Evolutionary conservation across 768 basidiomycete species (phyloP).

Genomic region (Postia placenta): DNA sequence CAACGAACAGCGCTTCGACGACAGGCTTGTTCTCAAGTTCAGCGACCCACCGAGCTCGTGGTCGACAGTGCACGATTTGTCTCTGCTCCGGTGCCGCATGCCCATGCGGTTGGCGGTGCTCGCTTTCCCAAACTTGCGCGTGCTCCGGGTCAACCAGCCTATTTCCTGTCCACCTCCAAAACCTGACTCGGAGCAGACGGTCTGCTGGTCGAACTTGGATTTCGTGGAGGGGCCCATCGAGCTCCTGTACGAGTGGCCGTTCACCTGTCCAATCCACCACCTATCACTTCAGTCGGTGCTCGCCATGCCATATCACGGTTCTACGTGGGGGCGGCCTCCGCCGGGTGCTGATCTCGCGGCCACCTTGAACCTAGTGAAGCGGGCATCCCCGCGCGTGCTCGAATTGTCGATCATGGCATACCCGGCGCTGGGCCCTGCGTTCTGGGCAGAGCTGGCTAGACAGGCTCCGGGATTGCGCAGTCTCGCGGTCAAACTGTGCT

Average conservation of each 20-base stretch:
- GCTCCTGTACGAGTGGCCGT: neutral
- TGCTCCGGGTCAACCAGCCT: neutral
- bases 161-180: no score
- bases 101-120: neutral
- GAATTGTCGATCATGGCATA: neutral
- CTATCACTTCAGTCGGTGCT: neutral
- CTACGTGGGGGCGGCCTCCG: neutral
- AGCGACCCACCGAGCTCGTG: neutral
- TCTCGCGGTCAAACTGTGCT: neutral
- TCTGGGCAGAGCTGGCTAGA: neutral
- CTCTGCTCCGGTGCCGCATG: neutral
- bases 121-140: neutral
- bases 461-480: neutral
- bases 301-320: neutral
- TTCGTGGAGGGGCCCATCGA: neutral
- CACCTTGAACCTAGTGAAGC: neutral
- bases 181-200: neutral
- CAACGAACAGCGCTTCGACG: no score
- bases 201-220: neutral
- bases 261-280: neutral
- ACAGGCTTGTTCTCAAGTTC: no score
- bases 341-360: neutral
- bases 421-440: neutral
- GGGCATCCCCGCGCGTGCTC: neutral
- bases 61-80: neutral